Conservation (phyloP, 2,329 filamentous ascomycete genomes). For the Hirsutella minnesotensis region DNA sequence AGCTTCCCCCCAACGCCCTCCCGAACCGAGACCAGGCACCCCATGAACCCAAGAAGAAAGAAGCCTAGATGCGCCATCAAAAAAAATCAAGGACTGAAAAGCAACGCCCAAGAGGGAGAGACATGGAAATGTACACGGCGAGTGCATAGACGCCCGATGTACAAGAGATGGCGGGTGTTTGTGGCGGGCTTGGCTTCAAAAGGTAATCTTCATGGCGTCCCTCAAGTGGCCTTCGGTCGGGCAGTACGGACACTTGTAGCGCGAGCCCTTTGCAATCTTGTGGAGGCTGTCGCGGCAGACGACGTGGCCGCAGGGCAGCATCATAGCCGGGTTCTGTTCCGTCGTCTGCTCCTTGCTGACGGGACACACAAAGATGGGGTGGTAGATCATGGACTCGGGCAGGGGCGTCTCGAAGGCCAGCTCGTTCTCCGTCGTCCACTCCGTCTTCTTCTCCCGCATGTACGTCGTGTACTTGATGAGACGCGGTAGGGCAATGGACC, state of each 20-base stretch:
- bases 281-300: slow-evolving; percentile 76
- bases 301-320: slow-evolving; percentile 91
- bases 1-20: too few species aligned
- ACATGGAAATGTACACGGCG: too few species aligned
- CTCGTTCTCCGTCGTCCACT: slow-evolving; percentile 89
- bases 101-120: too few species aligned
- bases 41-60: too few species aligned
- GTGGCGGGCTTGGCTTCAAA: slow-evolving; percentile 26
- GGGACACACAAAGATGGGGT: slow-evolving; percentile 95
- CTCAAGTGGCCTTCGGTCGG: slow-evolving; percentile 68
- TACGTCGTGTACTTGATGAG: slow-evolving; percentile 80
- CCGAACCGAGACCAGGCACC: too few species aligned
- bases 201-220: slow-evolving; percentile 62
- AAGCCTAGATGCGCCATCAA: too few species aligned
- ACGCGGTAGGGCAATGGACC: slow-evolving; percentile 79
- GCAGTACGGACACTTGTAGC: slow-evolving; percentile 96
- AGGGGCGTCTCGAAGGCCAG: slow-evolving; percentile 65
- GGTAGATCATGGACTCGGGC: slow-evolving; percentile 58
- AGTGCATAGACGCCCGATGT: too few species aligned
- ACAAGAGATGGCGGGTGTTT: background rate
- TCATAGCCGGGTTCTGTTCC: slow-evolving; percentile 87
- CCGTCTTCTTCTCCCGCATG: slow-evolving; percentile 79
- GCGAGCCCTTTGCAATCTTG: slow-evolving; percentile 62
- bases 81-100: too few species aligned
- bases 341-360: slow-evolving; percentile 96